Base-by-base conservation (phyloP, 1,284 basidiomycete genomes). In the Microbotryum scabiosae region DNA sequence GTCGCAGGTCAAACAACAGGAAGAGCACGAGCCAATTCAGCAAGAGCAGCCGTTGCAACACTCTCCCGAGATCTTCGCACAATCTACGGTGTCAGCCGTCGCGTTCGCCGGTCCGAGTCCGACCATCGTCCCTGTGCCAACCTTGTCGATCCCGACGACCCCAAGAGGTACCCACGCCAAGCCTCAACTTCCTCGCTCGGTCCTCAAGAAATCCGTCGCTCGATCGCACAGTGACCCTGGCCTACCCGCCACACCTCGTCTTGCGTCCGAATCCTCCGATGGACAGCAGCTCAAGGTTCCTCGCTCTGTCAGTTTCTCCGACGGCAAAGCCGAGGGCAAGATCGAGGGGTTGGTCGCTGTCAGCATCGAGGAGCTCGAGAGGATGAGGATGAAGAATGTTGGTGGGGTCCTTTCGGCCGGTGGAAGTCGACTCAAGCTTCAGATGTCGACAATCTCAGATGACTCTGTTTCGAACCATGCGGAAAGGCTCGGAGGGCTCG, bases 301-400 rank as follows among this genome's bases (percentile, higher is more conserved):
- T 28, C 82, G 91, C 36, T 92, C 88, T 50, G 92, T 97, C 56
- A 92, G 89, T 74, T 97, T 97, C 76, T 93, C 90, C 21, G 92
- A 97, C 72, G 90, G 91, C 5, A 87, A 85, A 71, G 81, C 82
- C 61, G 84, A 86, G 47, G 90, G 91, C 5, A 88, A 87, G 44
- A 92, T 92, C 52, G 78, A 80, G 57, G 87, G 85, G 23, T 75
- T 87, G 51, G 54, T 62, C 48, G 58, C 28, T 20, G 28, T n/a
- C 4, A 7, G 46, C 77, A 73, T 32, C 54, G 44, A 47, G 57
- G 60, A 14, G 56, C 48, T 21, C 56, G 58, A 54, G 55, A 61
- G 41, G 51, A 64, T 53, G 49, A 51, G 55, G 36, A 51, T 56
- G 36, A 41, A 41, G 36, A 41, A 18, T 41, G 36, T 41, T 12